These are phyloP conservation scores for Aspergillus coremiiformis DNA, from an alignment of 495 filamentous ascomycete genomes.

Conservation along the genomic window DNA sequence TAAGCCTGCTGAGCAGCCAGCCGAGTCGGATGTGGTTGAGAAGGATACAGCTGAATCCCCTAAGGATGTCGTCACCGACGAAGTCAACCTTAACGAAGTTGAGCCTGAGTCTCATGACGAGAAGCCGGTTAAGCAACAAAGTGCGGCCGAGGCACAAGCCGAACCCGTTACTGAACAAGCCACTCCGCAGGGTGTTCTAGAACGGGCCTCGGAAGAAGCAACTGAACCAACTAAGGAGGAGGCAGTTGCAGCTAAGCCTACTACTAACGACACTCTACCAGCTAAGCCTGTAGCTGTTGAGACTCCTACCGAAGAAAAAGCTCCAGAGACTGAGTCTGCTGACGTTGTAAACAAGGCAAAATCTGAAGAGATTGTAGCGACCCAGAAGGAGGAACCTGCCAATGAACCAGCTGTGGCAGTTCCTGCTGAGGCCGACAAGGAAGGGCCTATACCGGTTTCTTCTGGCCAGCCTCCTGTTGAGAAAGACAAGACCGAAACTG, in stretches of 20 bases:
- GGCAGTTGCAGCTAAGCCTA: conserved; percentile 2
- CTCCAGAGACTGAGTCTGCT: neutral
- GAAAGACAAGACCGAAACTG: conserved; percentile 3
- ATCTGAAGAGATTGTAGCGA: neutral
- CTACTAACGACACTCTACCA: conserved; percentile 2
- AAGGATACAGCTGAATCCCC: neutral
- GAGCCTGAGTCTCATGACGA: neutral
- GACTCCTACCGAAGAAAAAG: conserved; percentile 7
- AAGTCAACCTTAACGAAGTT: neutral
- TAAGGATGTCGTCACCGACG: neutral
- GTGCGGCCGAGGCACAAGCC: neutral
- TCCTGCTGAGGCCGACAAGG: neutral
- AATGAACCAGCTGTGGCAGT: conserved; percentile 8
- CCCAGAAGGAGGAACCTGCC: neutral
- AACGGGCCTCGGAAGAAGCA: conserved; percentile 5
- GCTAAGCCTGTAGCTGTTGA: conserved; percentile 5
- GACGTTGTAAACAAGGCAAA: neutral
- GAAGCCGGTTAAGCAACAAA: neutral
- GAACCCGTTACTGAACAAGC: conserved; percentile 5
- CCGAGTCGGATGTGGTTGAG: neutral
- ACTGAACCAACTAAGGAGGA: conserved; percentile 5
- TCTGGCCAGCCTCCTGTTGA: conserved; percentile 3
- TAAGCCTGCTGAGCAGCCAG: neutral
- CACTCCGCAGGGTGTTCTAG: conserved; percentile 8
- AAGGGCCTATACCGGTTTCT: neutral